Evolutionary conservation across 495 filamentous ascomycete genomes (phyloP), one percentile per base, ranked within the genome.

Genomic region (Aspergillus carlsbadensis): DNA sequence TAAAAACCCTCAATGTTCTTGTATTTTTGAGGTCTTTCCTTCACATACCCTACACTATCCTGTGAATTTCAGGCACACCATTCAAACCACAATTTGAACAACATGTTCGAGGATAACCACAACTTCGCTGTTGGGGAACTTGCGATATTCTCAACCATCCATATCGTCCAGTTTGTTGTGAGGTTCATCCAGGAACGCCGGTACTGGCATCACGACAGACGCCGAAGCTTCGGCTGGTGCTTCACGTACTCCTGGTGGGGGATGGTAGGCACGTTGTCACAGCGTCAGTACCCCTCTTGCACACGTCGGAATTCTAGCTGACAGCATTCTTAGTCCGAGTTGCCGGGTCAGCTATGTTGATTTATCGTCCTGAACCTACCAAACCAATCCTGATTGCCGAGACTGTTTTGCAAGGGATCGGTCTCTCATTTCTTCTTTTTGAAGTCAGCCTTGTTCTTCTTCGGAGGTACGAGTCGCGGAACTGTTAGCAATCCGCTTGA

Each of bases 391-490:
- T 70, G 29, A 68, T 63, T 26, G 62, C 66, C 5, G 68, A 67
- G 43, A 52, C 56, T 11, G 50, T 55, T 8, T 31, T 72, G 54
- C 68, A 65, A 61, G 64, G 66, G 20, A 62, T 68, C 31, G 70
- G 70, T 10, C 66, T 73, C 18, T 71, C 70, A 40, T 68, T 68
- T 33, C 62, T 73, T 24, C 53, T 73, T 20, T 69, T 73, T 42
- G 70, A 73, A 61, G 66, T 71, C 26, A 71, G 68, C 45, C 45
- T 73, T 20, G 54, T 73, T 21, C 56, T 73, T 48, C 43, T 73
- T 39, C 50, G 64, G 60, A 64, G 66, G 70, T 72, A 66, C 31
- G 61, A 35, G 13, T 7, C 13, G 24, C 50, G 8, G 3, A n/a
- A n/a, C n/a, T 29, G 10, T 21, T 2, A 1, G 1, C 26, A 8